Evolutionary conservation across 306 rosid species (phyloP).

Genomic region (Trichosanthes cucumerina): DNA sequence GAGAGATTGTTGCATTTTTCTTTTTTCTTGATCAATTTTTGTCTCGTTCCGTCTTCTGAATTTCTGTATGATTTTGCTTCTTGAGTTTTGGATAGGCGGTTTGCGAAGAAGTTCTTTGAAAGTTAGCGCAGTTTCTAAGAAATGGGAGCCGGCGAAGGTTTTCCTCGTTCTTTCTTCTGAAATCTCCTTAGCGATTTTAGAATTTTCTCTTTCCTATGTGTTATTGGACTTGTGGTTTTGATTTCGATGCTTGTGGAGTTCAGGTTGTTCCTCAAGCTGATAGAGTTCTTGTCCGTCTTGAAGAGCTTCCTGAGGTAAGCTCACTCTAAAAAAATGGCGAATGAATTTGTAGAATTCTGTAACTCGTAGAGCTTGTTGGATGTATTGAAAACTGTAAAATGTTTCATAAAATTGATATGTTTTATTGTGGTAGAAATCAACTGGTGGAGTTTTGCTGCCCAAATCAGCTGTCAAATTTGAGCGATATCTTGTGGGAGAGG

Average conservation of each 20-base stretch:
- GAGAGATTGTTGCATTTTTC: neutral
- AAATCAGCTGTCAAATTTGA: constrained; percentile 86
- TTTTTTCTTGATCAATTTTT: neutral
- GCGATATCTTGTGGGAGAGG: constrained; percentile 81
- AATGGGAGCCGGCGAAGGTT: constrained; percentile 68
- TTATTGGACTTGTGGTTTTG: neutral
- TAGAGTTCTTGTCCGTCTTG: constrained; percentile 82
- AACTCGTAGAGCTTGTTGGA: neutral
- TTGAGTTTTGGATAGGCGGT: constrained; percentile 40
- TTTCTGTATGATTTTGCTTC: neutral
- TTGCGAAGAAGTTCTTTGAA: constrained; percentile 37
- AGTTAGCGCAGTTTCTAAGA: constrained; percentile 43
- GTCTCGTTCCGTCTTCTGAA: neutral
- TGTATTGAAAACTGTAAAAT: neutral
- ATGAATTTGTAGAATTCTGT: neutral
- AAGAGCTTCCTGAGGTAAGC: constrained; percentile 51
- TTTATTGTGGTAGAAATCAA: constrained; percentile 41
- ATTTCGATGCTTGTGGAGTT: neutral
- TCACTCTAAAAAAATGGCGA: neutral
- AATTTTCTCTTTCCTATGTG: neutral
- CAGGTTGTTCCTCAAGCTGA: constrained; percentile 96
- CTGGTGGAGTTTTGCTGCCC: constrained; percentile 81
- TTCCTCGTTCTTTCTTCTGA: neutral
- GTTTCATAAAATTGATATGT: neutral
- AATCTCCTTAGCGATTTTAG: neutral